phyloP scores from a whole-genome alignment of 148 eudicot genomes.

The Spergularia bocconei region DNA sequence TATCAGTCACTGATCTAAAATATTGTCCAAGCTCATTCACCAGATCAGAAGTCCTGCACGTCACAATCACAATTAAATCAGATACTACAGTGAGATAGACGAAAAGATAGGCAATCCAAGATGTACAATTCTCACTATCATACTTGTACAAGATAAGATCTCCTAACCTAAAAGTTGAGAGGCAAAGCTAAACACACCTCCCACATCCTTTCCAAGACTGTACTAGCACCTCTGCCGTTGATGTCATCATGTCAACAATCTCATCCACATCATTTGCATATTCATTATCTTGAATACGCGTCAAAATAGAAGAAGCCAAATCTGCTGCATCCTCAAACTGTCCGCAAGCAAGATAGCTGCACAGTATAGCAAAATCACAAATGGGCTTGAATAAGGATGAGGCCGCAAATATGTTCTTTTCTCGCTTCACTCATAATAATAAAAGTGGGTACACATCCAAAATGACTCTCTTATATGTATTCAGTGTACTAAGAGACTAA shows the following conservation, averaged over 20 bases:
- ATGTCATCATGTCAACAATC: constrained; percentile 60
- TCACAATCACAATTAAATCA: background rate
- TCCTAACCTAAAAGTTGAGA: background rate
- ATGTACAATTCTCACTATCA: too few species aligned
- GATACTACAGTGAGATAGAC: background rate
- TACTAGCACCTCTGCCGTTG: constrained; percentile 80
- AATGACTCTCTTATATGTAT: too few species aligned
- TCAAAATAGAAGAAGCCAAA: constrained; percentile 52
- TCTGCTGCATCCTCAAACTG: constrained; percentile 68
- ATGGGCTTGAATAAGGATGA: constrained; percentile 1
- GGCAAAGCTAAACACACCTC: constrained; percentile 35
- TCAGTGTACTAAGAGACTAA: too few species aligned
- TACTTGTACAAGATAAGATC: background rate
- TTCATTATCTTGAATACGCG: constrained; percentile 31
- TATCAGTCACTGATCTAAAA: constrained; percentile 54
- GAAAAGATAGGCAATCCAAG: constrained; percentile 1
- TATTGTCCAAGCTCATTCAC: constrained; percentile 46
- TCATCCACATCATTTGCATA: constrained; percentile 20
- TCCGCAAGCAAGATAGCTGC: constrained; percentile 73
- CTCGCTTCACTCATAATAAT: background rate
- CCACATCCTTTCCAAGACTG: constrained; percentile 62
- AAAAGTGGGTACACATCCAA: background rate
- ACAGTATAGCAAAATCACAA: constrained; percentile 14
- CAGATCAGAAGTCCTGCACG: constrained; percentile 60
- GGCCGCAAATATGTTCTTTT: background rate